phyloP scores from a whole-genome alignment of 768 basidiomycete species.

The Tricholoma matsutake region DNA sequence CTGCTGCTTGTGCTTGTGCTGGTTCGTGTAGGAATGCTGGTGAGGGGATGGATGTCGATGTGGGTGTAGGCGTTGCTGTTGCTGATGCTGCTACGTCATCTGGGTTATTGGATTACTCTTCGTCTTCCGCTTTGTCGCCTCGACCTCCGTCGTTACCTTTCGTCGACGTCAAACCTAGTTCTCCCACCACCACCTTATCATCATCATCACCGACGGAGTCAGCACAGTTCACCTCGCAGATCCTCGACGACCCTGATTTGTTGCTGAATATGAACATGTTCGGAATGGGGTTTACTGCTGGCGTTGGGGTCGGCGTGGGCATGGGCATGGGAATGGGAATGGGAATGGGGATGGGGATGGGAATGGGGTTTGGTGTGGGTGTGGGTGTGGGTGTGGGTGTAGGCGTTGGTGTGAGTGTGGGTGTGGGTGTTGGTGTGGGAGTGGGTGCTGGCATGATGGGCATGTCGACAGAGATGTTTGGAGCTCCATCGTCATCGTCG shows the following conservation, averaged over 20 bases:
- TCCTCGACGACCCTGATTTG: neutral
- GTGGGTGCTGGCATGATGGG: neutral
- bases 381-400: neutral
- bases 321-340: neutral
- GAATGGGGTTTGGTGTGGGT: slow-evolving; percentile 7
- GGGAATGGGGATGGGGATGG: slow-evolving; percentile 11
- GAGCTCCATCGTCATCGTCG: neutral
- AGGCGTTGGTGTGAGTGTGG: neutral
- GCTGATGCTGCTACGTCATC: neutral
- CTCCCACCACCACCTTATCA: no score
- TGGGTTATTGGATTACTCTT: neutral
- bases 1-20: neutral
- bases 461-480: neutral
- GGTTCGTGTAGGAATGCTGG: no score
- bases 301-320: slow-evolving; percentile 6
- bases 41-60: neutral
- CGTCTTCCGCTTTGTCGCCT: neutral
- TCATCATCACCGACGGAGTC: no score
- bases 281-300: slow-evolving; percentile 8
- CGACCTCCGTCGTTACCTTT: neutral
- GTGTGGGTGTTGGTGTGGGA: neutral
- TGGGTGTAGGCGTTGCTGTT: neutral
- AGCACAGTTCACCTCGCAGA: neutral
- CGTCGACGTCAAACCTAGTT: no score
- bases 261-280: slow-evolving; percentile 7